A percentile compares a stretch with the other conserved stretches of the same genome.
Evolutionary conservation across 495 filamentous ascomycete genomes (phyloP).

Genomic region (Xylaria nigripes): DNA sequence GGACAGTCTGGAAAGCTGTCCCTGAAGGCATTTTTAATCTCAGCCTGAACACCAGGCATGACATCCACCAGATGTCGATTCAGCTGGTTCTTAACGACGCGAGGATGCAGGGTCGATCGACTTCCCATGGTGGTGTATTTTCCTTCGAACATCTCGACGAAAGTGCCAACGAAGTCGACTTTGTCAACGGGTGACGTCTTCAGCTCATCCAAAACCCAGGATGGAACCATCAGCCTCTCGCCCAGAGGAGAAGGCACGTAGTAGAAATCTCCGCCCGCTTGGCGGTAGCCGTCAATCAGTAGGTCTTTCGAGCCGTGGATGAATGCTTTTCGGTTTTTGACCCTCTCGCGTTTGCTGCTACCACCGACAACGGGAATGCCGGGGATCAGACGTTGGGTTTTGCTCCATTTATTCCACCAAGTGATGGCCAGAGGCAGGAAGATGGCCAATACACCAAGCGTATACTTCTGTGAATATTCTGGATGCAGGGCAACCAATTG

Average conservation of each 20-base stretch:
- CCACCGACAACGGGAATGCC: no score
- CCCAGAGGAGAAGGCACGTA: slow-evolving; percentile 16
- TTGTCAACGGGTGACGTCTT: slow-evolving; percentile 17
- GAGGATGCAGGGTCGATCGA: slow-evolving; percentile 11
- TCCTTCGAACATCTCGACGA: slow-evolving; percentile 19
- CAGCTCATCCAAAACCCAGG: slow-evolving; percentile 17
- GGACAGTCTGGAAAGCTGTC: slow-evolving; percentile 9
- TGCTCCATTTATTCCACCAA: no score
- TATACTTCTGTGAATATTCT: no score
- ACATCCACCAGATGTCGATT: slow-evolving; percentile 11
- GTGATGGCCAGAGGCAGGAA: no score
- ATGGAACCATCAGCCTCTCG: slow-evolving; percentile 19
- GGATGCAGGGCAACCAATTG: no score
- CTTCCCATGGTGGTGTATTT: slow-evolving; percentile 16
- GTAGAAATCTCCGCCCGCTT: background rate
- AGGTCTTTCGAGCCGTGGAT: background rate
- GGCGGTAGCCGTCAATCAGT: background rate
- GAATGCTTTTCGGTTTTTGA: no score
- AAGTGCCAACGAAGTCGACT: slow-evolving; percentile 15
- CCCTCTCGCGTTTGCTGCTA: background rate
- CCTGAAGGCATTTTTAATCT: slow-evolving; percentile 10
- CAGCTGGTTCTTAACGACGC: slow-evolving; percentile 4
- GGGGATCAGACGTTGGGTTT: no score
- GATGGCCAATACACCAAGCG: no score
- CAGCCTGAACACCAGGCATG: slow-evolving; percentile 9